A percentile compares a stretch with the other conserved stretches of the same genome.
Evolutionary conservation across 2,329 filamentous ascomycete genomes (phyloP).

Genomic region (Ascochyta koolunga): DNA sequence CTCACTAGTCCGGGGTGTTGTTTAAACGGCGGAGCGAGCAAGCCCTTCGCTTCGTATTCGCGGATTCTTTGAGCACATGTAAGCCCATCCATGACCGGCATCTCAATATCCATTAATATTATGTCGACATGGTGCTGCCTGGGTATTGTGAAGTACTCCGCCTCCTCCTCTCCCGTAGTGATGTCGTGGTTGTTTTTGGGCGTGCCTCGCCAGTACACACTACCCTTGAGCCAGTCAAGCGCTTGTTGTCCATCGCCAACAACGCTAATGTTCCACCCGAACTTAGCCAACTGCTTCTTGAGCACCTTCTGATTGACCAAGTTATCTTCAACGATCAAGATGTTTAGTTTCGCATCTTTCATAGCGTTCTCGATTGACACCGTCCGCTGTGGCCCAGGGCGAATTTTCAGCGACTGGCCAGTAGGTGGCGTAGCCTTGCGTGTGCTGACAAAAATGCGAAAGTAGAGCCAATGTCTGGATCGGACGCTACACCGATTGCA

Average conservation of each 20-base stretch:
- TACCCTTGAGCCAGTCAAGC: conserved; percentile 42
- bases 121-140: conserved; percentile 28
- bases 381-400: conserved; percentile 13
- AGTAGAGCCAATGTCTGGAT: conserved; percentile 40
- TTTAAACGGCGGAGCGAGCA: conserved; percentile 17
- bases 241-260: conserved; percentile 50
- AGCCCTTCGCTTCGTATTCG: conserved; percentile 31
- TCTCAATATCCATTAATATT: conserved; percentile 43
- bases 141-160: not conserved
- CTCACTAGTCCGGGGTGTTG: not conserved
- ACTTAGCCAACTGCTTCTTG: conserved; percentile 46
- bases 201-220: conserved; percentile 30
- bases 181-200: not conserved
- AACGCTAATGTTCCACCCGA: conserved; percentile 45
- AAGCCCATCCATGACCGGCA: conserved; percentile 45
- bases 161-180: not conserved
- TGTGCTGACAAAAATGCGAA: conserved; percentile 51
- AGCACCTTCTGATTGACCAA: conserved; percentile 52
- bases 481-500: conserved; percentile 51
- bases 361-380: conserved; percentile 30
- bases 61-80: conserved; percentile 38
- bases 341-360: conserved; percentile 26
- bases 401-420: conserved; percentile 9
- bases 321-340: conserved; percentile 49
- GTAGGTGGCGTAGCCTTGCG: conserved; percentile 24